These are phyloP conservation scores for Colletotrichum agaves DNA, from an alignment of 2,329 filamentous ascomycete genomes.

Conservation along the genomic window DNA sequence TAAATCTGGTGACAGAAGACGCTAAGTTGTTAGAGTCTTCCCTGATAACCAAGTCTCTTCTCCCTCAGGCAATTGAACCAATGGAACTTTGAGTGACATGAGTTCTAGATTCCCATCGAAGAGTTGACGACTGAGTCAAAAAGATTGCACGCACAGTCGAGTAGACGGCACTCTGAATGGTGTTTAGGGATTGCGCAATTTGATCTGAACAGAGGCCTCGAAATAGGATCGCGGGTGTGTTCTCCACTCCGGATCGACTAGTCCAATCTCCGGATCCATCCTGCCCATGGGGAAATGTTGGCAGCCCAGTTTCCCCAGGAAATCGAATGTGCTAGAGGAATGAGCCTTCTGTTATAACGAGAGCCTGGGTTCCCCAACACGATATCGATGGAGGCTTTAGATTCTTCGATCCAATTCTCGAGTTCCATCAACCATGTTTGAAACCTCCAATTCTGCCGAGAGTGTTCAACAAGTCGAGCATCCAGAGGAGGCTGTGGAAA, in stretches of 20 bases:
- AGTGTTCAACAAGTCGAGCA: conserved; percentile 30
- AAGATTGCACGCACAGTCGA: too few relatives aligned
- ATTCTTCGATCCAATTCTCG: neutral
- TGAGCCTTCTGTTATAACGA: neutral
- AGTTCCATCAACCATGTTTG: conserved; percentile 20
- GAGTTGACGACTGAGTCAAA: too few relatives aligned
- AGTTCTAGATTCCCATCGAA: too few relatives aligned
- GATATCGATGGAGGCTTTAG: neutral
- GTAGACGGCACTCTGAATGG: too few relatives aligned
- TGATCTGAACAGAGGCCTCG: too few relatives aligned
- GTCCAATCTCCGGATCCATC: neutral
- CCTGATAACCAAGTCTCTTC: conserved; percentile 43
- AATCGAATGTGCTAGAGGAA: neutral
- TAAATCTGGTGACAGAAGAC: conserved; percentile 41
- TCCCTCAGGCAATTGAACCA: conserved; percentile 37
- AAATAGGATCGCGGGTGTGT: too few relatives aligned
- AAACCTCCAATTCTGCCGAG: conserved; percentile 36
- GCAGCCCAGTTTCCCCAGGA: neutral
- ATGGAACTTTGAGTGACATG: neutral
- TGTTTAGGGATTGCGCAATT: too few relatives aligned
- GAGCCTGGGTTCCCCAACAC: neutral
- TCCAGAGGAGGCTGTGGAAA: neutral
- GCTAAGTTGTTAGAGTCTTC: conserved; percentile 45
- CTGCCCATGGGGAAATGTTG: neutral
- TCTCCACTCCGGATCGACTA: neutral